Base-by-base conservation (phyloP, 1,284 basidiomycete genomes). In the Xerocomus amazonicus region DNA sequence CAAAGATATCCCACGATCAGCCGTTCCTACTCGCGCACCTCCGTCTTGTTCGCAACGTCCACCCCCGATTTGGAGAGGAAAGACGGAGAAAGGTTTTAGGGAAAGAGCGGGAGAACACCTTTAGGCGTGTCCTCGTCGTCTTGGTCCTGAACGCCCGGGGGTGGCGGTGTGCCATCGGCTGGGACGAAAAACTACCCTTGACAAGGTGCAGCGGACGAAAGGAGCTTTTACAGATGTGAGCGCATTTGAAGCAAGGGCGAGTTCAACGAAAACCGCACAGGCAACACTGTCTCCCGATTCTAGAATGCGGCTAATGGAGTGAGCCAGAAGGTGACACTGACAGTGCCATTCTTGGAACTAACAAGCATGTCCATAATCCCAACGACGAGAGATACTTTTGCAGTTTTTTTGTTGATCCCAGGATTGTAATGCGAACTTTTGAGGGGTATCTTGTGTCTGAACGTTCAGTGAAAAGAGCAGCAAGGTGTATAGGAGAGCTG, bases 361-460 rank as follows among this genome's bases (percentile, higher is more conserved):
- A 90, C 77, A 8, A 90, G 75, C 71, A 90, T 81, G 2, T 87
- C 79, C 60, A 92, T 80, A 47, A 97, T 82, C 23, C 85, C 85
- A 4, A 98, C 72, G 10, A 92, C 81, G 16, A 94, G 71, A 1
- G 80, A 77, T 2, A 87, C 85, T 61, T 95, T 96, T 43, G 81
- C 74, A 16, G 83, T 70, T 68, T 97, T 97, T 97, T 65, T 95
- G 92, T 45, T 85, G 79, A 55, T 94, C 92, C 97, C 97, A 99
- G 64, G 94, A 93, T 67, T 99, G 97, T 33, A 98, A 75, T 1
- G 94, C 88, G 69, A 98, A 99, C 52, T 91, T 87, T 67, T 97
- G 92, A 4, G 95, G 91, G 3, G 77, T 69, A 37, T 83, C 78
- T 46, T 87, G 79, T 16, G 80, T 68, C 10, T 80, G 75, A 0